These are phyloP conservation scores for Aechmea fasciata DNA, from an alignment of 176 grass and related monocot species.

Conservation along the genomic window DNA sequence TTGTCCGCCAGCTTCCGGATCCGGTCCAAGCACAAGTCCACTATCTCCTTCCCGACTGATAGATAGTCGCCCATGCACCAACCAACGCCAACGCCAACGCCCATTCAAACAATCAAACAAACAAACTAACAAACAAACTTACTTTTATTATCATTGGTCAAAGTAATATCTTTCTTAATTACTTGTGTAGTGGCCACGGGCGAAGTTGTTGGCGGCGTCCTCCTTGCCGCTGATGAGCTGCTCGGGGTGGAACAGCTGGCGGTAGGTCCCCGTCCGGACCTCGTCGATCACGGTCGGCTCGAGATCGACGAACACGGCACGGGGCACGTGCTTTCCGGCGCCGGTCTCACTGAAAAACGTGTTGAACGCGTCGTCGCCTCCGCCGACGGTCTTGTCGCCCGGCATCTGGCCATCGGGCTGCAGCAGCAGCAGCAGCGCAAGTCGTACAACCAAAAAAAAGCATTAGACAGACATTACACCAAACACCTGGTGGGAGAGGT, in stretches of 20 bases:
- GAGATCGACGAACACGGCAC: constrained; percentile 10
- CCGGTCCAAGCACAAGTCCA: constrained; percentile 13
- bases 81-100: too few relatives aligned
- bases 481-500: not conserved
- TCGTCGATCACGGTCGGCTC: constrained; percentile 13
- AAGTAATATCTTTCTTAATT: not conserved
- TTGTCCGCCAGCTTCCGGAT: constrained; percentile 16
- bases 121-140: too few relatives aligned
- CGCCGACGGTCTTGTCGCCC: not conserved
- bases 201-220: constrained; percentile 15
- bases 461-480: not conserved
- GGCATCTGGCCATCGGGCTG: constrained; percentile 16
- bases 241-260: constrained; percentile 10
- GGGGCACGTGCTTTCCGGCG: constrained; percentile 7
- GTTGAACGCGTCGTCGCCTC: constrained; percentile 10
- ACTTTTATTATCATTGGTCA: not conserved
- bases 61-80: too few relatives aligned
- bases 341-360: constrained; percentile 10
- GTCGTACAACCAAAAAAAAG: not conserved
- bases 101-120: too few relatives aligned
- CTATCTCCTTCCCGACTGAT: constrained; percentile 13
- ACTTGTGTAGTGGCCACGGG: constrained; percentile 15
- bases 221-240: constrained; percentile 16
- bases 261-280: not conserved
- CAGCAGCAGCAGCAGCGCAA: not conserved